Evolutionary conservation across 371 early-diverging fungal genomes (phyloP).

Genomic region (Capillidium rhysosporum): DNA sequence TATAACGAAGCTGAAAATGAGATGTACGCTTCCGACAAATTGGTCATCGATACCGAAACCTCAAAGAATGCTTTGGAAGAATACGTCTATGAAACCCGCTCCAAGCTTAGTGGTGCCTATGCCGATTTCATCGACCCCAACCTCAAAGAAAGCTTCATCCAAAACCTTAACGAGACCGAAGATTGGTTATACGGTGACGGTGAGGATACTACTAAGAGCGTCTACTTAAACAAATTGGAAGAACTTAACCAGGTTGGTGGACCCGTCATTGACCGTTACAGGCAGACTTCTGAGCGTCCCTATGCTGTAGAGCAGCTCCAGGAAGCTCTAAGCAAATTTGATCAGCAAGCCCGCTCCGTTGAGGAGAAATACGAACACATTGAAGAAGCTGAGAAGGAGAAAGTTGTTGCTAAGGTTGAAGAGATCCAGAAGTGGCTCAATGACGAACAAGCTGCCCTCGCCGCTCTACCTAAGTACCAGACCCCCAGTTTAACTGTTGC

Average conservation of each 20-base stretch:
- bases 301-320: conserved; percentile 57
- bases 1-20: conserved; percentile 60
- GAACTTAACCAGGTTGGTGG: conserved; percentile 63
- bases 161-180: conserved; percentile 57
- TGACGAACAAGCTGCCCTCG: conserved; percentile 51
- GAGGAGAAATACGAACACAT: conserved; percentile 83
- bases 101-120: conserved; percentile 60
- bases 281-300: conserved; percentile 73
- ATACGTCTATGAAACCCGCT: conserved; percentile 92
- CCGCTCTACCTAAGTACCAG: conserved; percentile 47
- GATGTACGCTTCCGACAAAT: conserved; percentile 68
- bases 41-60: conserved; percentile 84
- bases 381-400: conserved; percentile 62
- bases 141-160: conserved; percentile 45
- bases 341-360: conserved; percentile 41
- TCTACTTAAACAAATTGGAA: conserved; percentile 63
- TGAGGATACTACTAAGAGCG: conserved; percentile 75
- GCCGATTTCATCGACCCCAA: conserved; percentile 48
- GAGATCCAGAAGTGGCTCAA: conserved; percentile 78
- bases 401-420: conserved; percentile 48
- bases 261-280: conserved; percentile 60
- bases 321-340: conserved; percentile 47
- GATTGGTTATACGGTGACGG: conserved; percentile 97
- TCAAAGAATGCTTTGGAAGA: conserved; percentile 91
- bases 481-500: conserved; percentile 42